These are phyloP conservation scores for Pterocarpus santalinus DNA, from an alignment of 306 rosid species.

Conservation along the genomic window DNA sequence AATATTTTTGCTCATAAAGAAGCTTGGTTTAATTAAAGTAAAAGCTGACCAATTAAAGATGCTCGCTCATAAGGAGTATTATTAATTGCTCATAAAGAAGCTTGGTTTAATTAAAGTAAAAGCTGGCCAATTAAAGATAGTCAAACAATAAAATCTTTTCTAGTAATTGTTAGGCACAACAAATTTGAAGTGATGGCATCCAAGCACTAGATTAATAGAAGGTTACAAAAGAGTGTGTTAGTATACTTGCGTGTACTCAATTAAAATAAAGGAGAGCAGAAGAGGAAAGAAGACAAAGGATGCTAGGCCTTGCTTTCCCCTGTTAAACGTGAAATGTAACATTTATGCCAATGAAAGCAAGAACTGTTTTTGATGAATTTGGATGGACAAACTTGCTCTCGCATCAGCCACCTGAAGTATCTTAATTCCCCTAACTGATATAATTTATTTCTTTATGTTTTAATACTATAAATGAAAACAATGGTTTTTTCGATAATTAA, in stretches of 20 bases:
- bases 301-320: conserved; percentile 3
- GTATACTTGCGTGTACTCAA: conserved; percentile 49
- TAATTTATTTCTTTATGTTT: too few species aligned
- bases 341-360: not conserved
- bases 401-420: too few species aligned
- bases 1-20: too few species aligned
- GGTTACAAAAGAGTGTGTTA: not conserved
- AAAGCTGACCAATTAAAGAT: not conserved
- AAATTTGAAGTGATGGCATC: not conserved
- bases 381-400: not conserved
- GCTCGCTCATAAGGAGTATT: too few species aligned
- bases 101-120: not conserved
- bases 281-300: not conserved
- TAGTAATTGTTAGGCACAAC: conserved; percentile 19
- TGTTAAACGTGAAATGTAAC: not conserved
- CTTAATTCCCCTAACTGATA: too few species aligned
- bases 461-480: too few species aligned
- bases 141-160: conserved; percentile 2
- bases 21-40: not conserved
- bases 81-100: not conserved
- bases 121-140: not conserved
- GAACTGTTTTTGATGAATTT: not conserved
- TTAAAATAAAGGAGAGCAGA: conserved; percentile 25
- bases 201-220: not conserved
- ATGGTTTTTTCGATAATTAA: too few species aligned